phyloP scores from a whole-genome alignment of 192 early-diverging fungal genomes.

The Coemansia sp. region DNA sequence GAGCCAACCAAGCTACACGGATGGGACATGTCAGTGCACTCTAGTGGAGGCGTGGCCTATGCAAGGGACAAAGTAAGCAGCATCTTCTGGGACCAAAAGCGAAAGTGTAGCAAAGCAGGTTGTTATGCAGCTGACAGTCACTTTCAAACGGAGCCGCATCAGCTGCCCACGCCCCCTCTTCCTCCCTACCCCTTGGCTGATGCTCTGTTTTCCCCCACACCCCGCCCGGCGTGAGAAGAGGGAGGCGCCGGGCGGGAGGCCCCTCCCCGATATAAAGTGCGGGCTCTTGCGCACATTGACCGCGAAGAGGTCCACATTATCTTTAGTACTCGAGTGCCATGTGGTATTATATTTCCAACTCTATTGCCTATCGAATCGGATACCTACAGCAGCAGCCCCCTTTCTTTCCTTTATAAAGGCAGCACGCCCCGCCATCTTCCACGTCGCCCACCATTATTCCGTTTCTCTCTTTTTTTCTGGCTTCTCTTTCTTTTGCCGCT shows the following conservation, averaged over 20 bases:
- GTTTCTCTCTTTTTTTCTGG: neutral
- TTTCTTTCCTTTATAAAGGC: constrained; percentile 1
- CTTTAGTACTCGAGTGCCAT: neutral
- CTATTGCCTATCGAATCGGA: neutral
- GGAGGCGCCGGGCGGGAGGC: constrained; percentile 3
- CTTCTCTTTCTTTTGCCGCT: neutral
- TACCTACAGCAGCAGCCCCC: neutral
- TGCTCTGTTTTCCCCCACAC: neutral
- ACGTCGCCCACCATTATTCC: neutral
- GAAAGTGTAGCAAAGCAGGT: no score
- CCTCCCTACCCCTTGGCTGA: neutral
- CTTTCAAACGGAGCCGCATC: neutral
- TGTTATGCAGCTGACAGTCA: neutral
- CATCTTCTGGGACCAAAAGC: neutral
- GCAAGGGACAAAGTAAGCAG: neutral
- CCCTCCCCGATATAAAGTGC: neutral
- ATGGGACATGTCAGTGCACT: constrained; percentile 1
- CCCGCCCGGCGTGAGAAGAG: constrained; percentile 13
- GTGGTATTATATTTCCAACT: neutral
- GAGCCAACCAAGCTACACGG: constrained; percentile 6
- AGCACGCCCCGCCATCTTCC: constrained; percentile 1
- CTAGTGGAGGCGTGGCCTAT: neutral
- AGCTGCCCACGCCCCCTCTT: neutral
- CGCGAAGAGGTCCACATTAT: neutral
- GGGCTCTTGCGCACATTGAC: neutral